Percentiles rank a stretch among this genome's conserved stretches.
phyloP scores from a whole-genome alignment of 805 yeast species.

The Saturnispora ahearnii region DNA sequence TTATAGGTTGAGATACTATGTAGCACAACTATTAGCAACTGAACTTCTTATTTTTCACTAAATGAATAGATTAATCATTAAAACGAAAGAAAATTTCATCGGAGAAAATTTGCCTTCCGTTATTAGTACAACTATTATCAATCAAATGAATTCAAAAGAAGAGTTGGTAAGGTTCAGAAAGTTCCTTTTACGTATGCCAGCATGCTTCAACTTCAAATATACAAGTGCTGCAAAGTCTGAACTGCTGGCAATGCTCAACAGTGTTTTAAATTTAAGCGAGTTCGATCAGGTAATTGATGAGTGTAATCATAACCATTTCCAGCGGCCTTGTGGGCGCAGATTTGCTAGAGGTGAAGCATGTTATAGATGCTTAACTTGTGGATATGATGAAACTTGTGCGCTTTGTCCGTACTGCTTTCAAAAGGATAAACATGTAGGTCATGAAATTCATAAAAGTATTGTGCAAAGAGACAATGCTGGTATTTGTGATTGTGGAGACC shows the following conservation, averaged over 20 bases:
- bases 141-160: background rate
- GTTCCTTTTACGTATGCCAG: slow-evolving; percentile 8
- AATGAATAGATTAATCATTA: too few species aligned
- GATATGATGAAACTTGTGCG: slow-evolving; percentile 76
- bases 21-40: background rate
- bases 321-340: slow-evolving; percentile 65
- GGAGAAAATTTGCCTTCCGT: slow-evolving; percentile 2
- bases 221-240: slow-evolving; percentile 5
- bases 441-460: slow-evolving; percentile 55
- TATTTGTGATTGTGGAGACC: slow-evolving; percentile 84
- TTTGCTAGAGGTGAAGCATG: slow-evolving; percentile 76
- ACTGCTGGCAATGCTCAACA: slow-evolving; percentile 3
- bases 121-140: background rate
- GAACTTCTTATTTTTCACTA: too few species aligned
- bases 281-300: slow-evolving; percentile 18
- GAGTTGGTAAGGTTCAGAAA: slow-evolving; percentile 1
- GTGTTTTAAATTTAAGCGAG: background rate
- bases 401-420: slow-evolving; percentile 71
- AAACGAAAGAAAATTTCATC: background rate
- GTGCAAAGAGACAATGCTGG: slow-evolving; percentile 64
- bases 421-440: slow-evolving; percentile 61
- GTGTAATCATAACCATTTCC: slow-evolving; percentile 36
- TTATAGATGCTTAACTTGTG: slow-evolving; percentile 67
- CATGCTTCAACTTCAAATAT: slow-evolving; percentile 8
- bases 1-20: background rate